phyloP scores from a whole-genome alignment of 1,284 basidiomycete species.

The Neonothopanus nambi region DNA sequence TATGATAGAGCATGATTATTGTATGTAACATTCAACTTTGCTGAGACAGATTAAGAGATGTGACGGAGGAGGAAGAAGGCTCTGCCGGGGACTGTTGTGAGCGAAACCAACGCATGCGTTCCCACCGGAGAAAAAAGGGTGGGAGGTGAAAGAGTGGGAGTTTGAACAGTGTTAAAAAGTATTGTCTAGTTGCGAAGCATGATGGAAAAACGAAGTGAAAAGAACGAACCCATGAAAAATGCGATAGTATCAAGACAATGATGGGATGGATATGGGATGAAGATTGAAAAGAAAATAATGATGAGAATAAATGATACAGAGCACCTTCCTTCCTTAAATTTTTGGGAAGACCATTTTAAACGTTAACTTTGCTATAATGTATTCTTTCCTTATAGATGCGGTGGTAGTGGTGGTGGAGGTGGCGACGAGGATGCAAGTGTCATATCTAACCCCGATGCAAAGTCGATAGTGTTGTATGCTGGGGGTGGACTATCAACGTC shows the following conservation, averaged over 20 bases:
- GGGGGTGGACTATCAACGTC: conserved; percentile 46
- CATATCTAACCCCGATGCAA: conserved; percentile 28
- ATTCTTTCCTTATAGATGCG: conserved; percentile 3
- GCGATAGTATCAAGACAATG: background rate
- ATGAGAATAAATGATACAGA: conserved; percentile 9
- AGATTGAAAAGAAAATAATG: background rate
- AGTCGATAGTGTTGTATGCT: conserved; percentile 51
- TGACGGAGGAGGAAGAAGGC: no score
- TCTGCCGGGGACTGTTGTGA: no score
- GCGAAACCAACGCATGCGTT: no score
- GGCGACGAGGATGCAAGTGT: conserved; percentile 24
- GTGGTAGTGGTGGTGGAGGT: background rate
- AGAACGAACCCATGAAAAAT: background rate
- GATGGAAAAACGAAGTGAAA: background rate
- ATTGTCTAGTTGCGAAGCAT: background rate
- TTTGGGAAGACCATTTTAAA: no score
- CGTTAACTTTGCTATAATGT: background rate
- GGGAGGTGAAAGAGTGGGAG: no score
- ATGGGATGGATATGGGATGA: conserved; percentile 1
- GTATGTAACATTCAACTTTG: no score
- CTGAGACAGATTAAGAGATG: no score
- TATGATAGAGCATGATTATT: no score
- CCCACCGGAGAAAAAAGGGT: no score
- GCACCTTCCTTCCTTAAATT: background rate
- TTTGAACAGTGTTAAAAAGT: no score